A percentile compares a stretch with the other conserved stretches of the same genome.
These are phyloP conservation scores for Cicer pinnatifidum DNA, from an alignment of 306 rosid species.

Conservation along the genomic window DNA sequence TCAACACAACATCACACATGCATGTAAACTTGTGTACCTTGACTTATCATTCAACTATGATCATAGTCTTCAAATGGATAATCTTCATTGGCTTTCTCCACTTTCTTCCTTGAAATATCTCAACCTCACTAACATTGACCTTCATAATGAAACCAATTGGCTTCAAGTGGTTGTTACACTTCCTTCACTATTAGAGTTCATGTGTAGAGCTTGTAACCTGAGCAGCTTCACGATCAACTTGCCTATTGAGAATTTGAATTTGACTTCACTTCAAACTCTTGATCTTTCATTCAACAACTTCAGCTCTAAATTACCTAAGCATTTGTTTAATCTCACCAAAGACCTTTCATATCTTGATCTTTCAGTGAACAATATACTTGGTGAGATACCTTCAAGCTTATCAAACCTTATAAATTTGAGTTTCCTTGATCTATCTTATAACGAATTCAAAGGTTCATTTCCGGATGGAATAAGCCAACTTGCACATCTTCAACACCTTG, in stretches of 20 bases:
- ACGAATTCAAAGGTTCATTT: constrained; percentile 2
- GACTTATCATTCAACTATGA: background rate
- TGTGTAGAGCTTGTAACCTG: background rate
- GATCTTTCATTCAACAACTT: background rate
- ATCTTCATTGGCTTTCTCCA: constrained; percentile 16
- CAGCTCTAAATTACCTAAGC: background rate
- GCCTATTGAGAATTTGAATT: background rate
- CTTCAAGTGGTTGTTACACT: background rate
- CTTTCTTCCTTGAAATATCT: constrained; percentile 31
- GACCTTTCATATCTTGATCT: background rate
- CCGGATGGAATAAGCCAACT: background rate
- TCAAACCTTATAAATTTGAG: background rate
- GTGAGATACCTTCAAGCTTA: background rate
- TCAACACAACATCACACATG: background rate
- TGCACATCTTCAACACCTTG: too few species aligned
- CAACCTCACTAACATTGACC: background rate
- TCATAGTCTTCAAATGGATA: background rate
- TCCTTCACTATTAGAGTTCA: constrained; percentile 20
- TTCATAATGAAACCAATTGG: constrained; percentile 23
- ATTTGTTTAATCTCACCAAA: constrained; percentile 26
- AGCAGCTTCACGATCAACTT: background rate
- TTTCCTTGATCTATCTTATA: background rate
- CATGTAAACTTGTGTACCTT: background rate
- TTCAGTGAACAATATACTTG: fast-evolving
- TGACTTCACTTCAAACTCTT: constrained; percentile 13